These are phyloP conservation scores for Sporothrix sp. DNA, from an alignment of 2,329 filamentous ascomycete species.

Conservation along the genomic window DNA sequence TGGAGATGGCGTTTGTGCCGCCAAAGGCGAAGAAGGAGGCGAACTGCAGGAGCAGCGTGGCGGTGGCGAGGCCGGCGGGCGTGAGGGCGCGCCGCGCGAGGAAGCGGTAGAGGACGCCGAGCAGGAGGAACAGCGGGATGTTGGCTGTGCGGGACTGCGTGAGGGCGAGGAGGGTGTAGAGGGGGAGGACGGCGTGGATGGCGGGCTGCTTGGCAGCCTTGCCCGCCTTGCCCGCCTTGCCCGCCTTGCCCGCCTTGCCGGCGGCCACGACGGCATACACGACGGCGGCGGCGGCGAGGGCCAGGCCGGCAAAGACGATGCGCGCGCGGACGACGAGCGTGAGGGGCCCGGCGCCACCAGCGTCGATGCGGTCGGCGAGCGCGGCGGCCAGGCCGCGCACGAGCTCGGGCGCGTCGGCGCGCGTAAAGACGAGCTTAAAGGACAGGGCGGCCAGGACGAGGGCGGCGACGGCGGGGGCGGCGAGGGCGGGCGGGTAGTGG, in stretches of 20 bases:
- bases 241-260: neutral
- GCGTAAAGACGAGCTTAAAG: constrained; percentile 87
- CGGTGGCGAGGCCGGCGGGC: constrained; percentile 53
- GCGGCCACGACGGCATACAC: constrained; percentile 28
- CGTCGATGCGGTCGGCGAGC: constrained; percentile 26
- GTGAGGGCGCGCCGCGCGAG: constrained; percentile 37
- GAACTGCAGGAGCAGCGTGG: constrained; percentile 68
- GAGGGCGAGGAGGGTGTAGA: constrained; percentile 68
- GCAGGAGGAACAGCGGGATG: constrained; percentile 72
- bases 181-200: constrained; percentile 49
- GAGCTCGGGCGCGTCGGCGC: constrained; percentile 79
- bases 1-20: constrained; percentile 88
- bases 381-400: constrained; percentile 37
- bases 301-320: constrained; percentile 40
- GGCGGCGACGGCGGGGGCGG: constrained; percentile 25
- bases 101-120: constrained; percentile 48
- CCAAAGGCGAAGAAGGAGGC: constrained; percentile 82
- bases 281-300: constrained; percentile 29
- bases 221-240: neutral
- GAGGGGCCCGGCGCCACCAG: constrained; percentile 28
- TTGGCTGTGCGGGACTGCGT: constrained; percentile 83
- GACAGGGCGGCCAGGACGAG: constrained; percentile 50
- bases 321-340: constrained; percentile 41
- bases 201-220: neutral
- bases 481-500: constrained; percentile 33